Percentiles rank a stretch among this genome's conserved stretches.
Conservation (phyloP, 78 protist species). For the Dictyostelium brefeldianum region DNA sequence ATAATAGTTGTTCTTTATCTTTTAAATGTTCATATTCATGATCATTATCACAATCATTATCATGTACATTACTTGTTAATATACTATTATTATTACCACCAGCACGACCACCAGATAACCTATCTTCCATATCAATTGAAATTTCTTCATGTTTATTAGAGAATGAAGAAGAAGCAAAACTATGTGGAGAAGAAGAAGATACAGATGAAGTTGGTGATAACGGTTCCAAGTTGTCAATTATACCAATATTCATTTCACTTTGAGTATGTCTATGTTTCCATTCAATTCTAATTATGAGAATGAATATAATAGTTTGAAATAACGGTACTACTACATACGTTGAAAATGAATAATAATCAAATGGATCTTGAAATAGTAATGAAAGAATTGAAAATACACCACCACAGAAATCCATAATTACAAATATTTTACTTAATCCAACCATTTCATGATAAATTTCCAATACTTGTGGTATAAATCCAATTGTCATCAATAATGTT, state of each 20-base stretch:
- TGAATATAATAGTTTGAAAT: conserved; percentile 12
- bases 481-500: conserved; percentile 45
- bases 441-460: conserved; percentile 25
- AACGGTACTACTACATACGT: conserved; percentile 54
- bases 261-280: background rate
- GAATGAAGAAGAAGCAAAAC: no score
- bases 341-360: conserved; percentile 57
- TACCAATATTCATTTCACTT: background rate
- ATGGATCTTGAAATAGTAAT: conserved; percentile 35
- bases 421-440: conserved; percentile 52
- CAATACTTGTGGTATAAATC: conserved; percentile 56
- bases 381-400: conserved; percentile 42
- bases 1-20: background rate
- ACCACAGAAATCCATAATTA: conserved; percentile 48
- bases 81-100: background rate
- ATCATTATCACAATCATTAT: background rate
- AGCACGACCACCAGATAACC: background rate
- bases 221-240: background rate
- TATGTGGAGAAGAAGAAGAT: no score
- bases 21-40: background rate
- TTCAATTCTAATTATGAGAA: background rate
- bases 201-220: no score
- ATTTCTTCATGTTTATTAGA: background rate
- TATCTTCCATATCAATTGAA: background rate
- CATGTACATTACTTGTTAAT: background rate